Evolutionary conservation across 2,329 filamentous ascomycete species (phyloP).

Genomic region (Alternaria triticina): DNA sequence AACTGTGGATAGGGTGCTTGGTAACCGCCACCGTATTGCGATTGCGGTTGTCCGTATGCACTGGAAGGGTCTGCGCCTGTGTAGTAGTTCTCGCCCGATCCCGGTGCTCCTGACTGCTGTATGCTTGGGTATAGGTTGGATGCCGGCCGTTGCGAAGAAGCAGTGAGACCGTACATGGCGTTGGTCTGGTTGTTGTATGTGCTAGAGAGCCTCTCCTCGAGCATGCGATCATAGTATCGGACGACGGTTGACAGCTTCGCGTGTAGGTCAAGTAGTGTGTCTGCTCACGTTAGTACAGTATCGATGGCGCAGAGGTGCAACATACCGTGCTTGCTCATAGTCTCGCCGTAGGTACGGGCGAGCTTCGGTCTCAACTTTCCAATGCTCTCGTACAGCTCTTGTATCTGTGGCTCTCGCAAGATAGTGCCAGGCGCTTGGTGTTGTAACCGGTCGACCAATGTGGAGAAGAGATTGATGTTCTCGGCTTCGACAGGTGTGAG

Average conservation of each 20-base stretch:
- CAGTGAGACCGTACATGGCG: conserved; percentile 50
- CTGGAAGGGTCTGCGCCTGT: conserved; percentile 63
- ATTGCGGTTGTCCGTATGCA: conserved; percentile 58
- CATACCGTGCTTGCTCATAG: conserved; percentile 98
- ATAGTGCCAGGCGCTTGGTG: conserved; percentile 96
- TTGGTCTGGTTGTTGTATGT: conserved; percentile 84
- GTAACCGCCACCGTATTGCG: conserved; percentile 58
- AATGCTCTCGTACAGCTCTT: conserved; percentile 97
- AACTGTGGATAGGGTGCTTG: conserved; percentile 44
- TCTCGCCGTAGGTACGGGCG: conserved; percentile 94
- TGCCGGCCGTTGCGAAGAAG: conserved; percentile 51
- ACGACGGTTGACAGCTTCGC: conserved; percentile 96
- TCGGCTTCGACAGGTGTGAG: conserved; percentile 92
- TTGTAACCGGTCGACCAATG: conserved; percentile 90
- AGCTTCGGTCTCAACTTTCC: conserved; percentile 91
- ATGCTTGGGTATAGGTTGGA: conserved; percentile 75
- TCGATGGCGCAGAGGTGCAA: conserved; percentile 6
- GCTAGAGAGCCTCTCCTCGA: conserved; percentile 91
- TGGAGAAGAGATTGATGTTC: conserved; percentile 96
- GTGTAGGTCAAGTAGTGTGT: conserved; percentile 91
- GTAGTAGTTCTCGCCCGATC: conserved; percentile 80
- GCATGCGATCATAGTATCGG: conserved; percentile 96
- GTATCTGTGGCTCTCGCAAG: conserved; percentile 94
- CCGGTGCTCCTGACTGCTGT: conserved; percentile 35
- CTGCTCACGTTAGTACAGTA: conserved; percentile 57